These are phyloP conservation scores for Aspergillus neotritici DNA, from an alignment of 2,329 filamentous ascomycete species.

Conservation along the genomic window DNA sequence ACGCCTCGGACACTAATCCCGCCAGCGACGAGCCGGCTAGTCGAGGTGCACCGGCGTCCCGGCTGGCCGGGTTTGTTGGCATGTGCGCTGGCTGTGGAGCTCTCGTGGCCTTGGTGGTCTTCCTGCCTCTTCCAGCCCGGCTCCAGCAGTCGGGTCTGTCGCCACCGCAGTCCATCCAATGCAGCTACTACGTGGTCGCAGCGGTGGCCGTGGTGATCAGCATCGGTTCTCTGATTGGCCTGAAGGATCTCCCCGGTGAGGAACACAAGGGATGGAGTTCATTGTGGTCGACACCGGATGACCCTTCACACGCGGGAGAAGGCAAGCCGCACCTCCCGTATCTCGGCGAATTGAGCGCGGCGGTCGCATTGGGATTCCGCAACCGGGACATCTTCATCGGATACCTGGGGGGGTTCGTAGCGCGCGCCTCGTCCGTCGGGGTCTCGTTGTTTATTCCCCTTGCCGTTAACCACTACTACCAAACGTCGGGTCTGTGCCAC, in stretches of 20 bases:
- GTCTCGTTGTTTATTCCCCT: conserved; percentile 94
- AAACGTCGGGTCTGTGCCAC: conserved; percentile 71
- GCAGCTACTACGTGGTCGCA: conserved; percentile 85
- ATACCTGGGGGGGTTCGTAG: conserved; percentile 91
- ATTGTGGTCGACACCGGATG: conserved; percentile 32
- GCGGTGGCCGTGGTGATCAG: conserved; percentile 66
- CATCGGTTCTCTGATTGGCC: conserved; percentile 69
- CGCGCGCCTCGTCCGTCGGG: conserved; percentile 86
- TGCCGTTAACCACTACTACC: conserved; percentile 87
- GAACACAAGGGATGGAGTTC: conserved; percentile 67
- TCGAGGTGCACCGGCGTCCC: conserved; percentile 45
- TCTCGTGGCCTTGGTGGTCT: conserved; percentile 71
- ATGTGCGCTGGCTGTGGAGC: conserved; percentile 90
- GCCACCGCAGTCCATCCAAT: conserved; percentile 66
- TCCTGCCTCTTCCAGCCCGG: conserved; percentile 77
- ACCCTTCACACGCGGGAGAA: background rate
- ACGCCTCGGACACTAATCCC: conserved; percentile 53
- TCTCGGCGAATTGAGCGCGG: conserved; percentile 55
- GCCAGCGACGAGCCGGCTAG: conserved; percentile 10
- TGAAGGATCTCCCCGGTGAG: conserved; percentile 64
- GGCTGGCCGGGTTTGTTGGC: conserved; percentile 82
- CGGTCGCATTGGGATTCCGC: conserved; percentile 64
- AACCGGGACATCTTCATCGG: conserved; percentile 77
- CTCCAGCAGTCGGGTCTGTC: conserved; percentile 70
- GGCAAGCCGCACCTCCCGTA: conserved; percentile 20